These are phyloP conservation scores for Gonium pectorale DNA, from an alignment of 139 green algal genomes.

Conservation along the genomic window DNA sequence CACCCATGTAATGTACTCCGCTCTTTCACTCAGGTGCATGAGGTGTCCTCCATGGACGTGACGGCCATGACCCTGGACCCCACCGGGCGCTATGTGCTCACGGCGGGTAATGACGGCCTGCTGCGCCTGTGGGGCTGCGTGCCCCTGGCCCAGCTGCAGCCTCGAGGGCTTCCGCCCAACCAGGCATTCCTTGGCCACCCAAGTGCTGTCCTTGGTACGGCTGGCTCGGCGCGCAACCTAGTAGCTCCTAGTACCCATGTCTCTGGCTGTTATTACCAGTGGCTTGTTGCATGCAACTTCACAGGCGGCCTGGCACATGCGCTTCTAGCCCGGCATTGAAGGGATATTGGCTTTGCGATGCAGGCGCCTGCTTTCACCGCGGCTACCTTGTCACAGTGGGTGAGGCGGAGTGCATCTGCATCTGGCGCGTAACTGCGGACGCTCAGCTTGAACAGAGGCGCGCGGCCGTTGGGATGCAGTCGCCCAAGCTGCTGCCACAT, in stretches of 20 bases:
- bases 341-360: too few species aligned
- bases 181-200: conserved; percentile 70
- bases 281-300: too few species aligned
- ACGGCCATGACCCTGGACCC: conserved; percentile 48
- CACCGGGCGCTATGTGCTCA: conserved; percentile 45
- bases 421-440: conserved; percentile 49
- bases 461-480: too few species aligned
- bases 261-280: too few species aligned
- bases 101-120: conserved; percentile 58
- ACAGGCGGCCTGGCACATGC: too few species aligned
- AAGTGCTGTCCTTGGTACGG: conserved; percentile 47
- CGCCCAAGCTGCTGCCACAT: too few species aligned
- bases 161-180: conserved; percentile 6
- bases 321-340: too few species aligned
- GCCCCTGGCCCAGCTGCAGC: conserved; percentile 13
- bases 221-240: too few species aligned
- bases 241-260: too few species aligned
- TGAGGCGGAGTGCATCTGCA: conserved; percentile 42
- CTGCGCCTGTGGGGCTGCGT: conserved; percentile 56
- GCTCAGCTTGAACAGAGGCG: background rate
- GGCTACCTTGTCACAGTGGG: conserved; percentile 55
- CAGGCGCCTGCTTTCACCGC: conserved; percentile 50
- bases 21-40: too few species aligned
- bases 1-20: too few species aligned
- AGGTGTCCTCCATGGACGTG: conserved; percentile 45